Percentiles rank a stretch among this genome's conserved stretches.
Conservation (phyloP, 2,329 filamentous ascomycete genomes). For the Setomelanomma holmii region DNA sequence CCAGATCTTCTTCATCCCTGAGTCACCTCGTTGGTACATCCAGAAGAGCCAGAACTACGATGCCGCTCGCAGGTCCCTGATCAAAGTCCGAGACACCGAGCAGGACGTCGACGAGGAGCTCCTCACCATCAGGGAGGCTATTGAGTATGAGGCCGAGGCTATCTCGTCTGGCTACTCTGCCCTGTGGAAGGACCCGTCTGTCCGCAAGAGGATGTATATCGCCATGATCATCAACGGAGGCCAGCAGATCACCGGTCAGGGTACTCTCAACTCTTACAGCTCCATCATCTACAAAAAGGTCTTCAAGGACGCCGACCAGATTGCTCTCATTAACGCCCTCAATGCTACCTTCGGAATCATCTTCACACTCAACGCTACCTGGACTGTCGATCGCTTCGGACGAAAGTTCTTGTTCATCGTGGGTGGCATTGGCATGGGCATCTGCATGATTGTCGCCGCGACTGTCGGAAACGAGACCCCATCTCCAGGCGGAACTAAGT, state of each 20-base stretch:
- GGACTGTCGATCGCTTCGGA: conserved; percentile 76
- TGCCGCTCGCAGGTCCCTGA: conserved; percentile 64
- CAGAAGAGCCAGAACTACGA: conserved; percentile 67
- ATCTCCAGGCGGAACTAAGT: conserved; percentile 60
- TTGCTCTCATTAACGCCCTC: conserved; percentile 76
- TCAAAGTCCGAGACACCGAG: conserved; percentile 68
- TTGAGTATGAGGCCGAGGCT: conserved; percentile 75
- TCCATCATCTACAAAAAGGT: conserved; percentile 78
- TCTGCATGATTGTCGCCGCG: conserved; percentile 73
- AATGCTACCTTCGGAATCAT: conserved; percentile 76
- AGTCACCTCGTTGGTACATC: conserved; percentile 73
- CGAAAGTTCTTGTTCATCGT: conserved; percentile 73
- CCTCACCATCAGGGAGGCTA: conserved; percentile 68
- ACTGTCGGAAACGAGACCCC: conserved; percentile 66
- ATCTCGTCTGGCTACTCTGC: conserved; percentile 69
- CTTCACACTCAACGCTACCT: conserved; percentile 75
- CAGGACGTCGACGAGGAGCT: conserved; percentile 73
- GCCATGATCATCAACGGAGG: conserved; percentile 73
- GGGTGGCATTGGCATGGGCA: conserved; percentile 71
- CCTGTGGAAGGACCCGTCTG: conserved; percentile 72
- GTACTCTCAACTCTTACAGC: conserved; percentile 74
- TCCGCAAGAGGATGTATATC: conserved; percentile 70
- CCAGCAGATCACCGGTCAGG: conserved; percentile 76
- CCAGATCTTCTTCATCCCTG: conserved; percentile 68
- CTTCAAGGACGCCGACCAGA: conserved; percentile 62